These are phyloP conservation scores for Xylariaceae sp. DNA, from an alignment of 2,329 filamentous ascomycete genomes.

Conservation along the genomic window DNA sequence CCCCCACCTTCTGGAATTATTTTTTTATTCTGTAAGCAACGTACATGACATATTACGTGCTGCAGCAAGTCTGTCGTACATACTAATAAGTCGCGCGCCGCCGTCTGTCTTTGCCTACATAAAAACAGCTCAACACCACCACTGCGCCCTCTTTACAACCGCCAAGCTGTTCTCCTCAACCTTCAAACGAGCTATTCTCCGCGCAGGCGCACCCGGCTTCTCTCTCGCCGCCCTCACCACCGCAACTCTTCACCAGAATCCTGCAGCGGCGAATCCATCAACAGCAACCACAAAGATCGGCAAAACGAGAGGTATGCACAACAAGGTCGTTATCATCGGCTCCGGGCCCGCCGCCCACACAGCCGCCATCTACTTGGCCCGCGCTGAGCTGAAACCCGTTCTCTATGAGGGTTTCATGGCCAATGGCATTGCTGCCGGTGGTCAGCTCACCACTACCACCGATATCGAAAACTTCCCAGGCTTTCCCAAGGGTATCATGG, in stretches of 20 bases:
- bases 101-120: too few relatives aligned
- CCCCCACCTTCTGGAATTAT: too few relatives aligned
- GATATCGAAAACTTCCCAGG: slow-evolving; percentile 98
- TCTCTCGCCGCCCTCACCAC: slow-evolving; percentile 68
- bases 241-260: slow-evolving; percentile 53
- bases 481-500: slow-evolving; percentile 85
- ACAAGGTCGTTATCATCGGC: slow-evolving; percentile 87
- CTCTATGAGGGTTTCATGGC: slow-evolving; percentile 98
- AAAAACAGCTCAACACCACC: too few relatives aligned
- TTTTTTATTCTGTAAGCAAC: too few relatives aligned
- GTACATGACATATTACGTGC: too few relatives aligned
- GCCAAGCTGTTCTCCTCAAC: slow-evolving; percentile 91
- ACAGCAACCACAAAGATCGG: slow-evolving; percentile 36
- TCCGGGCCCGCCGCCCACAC: slow-evolving; percentile 97
- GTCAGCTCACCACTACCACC: slow-evolving; percentile 96
- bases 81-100: too few relatives aligned
- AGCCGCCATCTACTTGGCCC: slow-evolving; percentile 90
- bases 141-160: too few relatives aligned
- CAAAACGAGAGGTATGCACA: slow-evolving; percentile 70
- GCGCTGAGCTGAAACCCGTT: slow-evolving; percentile 90
- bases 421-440: slow-evolving; percentile 91
- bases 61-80: too few relatives aligned
- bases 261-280: too few relatives aligned
- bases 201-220: slow-evolving; percentile 69
- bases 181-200: slow-evolving; percentile 66